Percentiles rank a stretch among this genome's conserved stretches.
Conservation (phyloP, 441 rosid genomes). For the Lepidium campestre region DNA sequence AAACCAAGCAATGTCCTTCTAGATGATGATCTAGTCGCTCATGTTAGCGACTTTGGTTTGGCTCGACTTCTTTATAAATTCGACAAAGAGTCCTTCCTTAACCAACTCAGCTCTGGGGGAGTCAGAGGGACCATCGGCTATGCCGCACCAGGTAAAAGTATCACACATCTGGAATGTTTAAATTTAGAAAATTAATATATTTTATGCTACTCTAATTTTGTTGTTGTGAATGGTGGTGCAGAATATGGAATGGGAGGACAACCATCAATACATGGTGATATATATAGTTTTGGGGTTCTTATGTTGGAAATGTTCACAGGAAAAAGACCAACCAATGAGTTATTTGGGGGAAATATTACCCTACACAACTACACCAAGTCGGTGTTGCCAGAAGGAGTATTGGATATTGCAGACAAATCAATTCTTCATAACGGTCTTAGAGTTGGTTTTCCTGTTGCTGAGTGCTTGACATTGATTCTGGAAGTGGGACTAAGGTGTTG, state of each 20-base stretch:
- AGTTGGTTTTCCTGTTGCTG: background rate
- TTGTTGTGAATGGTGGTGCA: background rate
- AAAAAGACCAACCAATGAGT: conserved; percentile 24
- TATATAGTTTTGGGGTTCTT: conserved; percentile 5
- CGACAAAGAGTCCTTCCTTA: background rate
- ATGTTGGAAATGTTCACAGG: conserved; percentile 29
- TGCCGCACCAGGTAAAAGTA: conserved; percentile 17
- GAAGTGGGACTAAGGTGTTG: conserved; percentile 21
- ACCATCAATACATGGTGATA: conserved; percentile 21
- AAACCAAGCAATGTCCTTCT: conserved; percentile 18
- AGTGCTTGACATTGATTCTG: conserved; percentile 2
- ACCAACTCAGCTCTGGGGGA: conserved; percentile 11
- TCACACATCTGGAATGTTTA: background rate
- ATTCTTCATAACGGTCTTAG: background rate
- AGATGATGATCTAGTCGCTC: background rate
- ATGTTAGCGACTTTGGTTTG: conserved; percentile 22
- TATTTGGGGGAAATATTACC: conserved; percentile 7
- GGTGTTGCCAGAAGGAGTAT: background rate
- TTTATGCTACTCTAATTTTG: background rate
- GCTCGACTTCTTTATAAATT: background rate
- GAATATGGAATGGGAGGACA: conserved; percentile 30
- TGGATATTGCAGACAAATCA: background rate
- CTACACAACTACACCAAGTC: conserved; percentile 3
- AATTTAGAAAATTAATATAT: background rate
- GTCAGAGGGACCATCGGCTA: conserved; percentile 26